Percentiles rank a stretch among this genome's conserved stretches.
These are phyloP conservation scores for Pyrenopolyporus hunteri DNA, from an alignment of 495 filamentous ascomycete genomes.

Conservation along the genomic window DNA sequence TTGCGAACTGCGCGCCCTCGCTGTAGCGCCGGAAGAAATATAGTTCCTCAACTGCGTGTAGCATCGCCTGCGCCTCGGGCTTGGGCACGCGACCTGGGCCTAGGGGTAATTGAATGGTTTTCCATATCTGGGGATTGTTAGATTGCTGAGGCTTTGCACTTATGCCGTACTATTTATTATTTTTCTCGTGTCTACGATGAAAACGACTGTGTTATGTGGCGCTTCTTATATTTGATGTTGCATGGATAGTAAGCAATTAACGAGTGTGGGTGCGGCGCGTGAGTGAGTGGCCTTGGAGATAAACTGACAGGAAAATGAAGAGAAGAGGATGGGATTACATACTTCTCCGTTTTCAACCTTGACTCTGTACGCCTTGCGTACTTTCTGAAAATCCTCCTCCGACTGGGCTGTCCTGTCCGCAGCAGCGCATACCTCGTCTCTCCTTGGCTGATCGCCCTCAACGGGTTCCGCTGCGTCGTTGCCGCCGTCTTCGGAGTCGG, in stretches of 20 bases:
- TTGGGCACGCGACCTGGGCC: conserved; percentile 40
- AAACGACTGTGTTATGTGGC: no score
- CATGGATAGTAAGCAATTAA: background rate
- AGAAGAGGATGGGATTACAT: background rate
- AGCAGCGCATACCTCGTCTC: conserved; percentile 21
- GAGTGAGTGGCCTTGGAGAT: background rate
- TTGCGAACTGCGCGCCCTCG: conserved; percentile 48
- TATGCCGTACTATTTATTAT: no score
- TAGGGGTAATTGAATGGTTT: conserved; percentile 49
- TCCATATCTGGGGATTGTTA: conserved; percentile 45
- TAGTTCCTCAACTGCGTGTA: conserved; percentile 63
- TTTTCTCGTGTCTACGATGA: no score
- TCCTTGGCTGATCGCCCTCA: conserved; percentile 12
- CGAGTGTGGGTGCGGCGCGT: background rate
- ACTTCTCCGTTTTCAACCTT: conserved; percentile 58
- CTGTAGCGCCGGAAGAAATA: conserved; percentile 59
- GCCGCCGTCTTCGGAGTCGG: conserved; percentile 42
- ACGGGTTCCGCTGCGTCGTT: conserved; percentile 15
- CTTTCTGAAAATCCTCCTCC: conserved; percentile 48
- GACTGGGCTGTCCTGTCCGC: conserved; percentile 51
- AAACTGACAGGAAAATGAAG: no score
- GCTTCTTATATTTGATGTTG: no score
- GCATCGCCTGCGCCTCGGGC: conserved; percentile 51
- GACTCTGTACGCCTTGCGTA: conserved; percentile 45
- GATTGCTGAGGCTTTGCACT: no score